Evolutionary conservation across 495 filamentous ascomycete genomes (phyloP), one percentile per base, ranked within the genome.

Genomic region (Neurospora sp.): DNA sequence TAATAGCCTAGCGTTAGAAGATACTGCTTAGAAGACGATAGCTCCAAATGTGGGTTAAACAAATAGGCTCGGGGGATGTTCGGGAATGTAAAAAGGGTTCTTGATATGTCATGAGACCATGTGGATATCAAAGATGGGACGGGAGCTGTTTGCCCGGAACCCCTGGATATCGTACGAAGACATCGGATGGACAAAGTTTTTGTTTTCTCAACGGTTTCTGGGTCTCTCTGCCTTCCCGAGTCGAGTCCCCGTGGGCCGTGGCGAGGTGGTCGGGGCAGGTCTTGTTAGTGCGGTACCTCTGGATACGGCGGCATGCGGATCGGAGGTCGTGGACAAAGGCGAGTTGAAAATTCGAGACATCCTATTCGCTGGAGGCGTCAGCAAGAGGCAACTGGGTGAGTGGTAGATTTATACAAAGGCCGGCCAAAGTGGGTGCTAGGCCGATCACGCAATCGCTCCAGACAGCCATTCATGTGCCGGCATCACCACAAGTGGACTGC

Each of bases 381-480:
- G 69, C 76, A 76, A 70, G 77, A 75, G 75, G 70, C 74, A 70
- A 73, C 71, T 76, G 68, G 75, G 74, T 72, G 72, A 68, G 71
- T 27, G 31, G 69, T 65, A 71, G 69, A 53, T 27, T 61, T 61
- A 61, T 61, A 61, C 53, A 61, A 61, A 61, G 27, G 27, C 12
- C 48, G 53, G 53, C 53, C 53, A 61, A 61, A 61, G 53, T 61
- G 53, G 53, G 53, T 61, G 53, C 74, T 78, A 80, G 75, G 53
- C 73, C 74, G 79, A 80, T 80, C 78, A 79, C 79, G 79, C 78
- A 78, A 80, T 80, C 79, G 79, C 70, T 69, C 74, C 53, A 35
- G 53, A 31, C 53, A 61, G 53, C 53, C 53, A 61, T 61, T 61
- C 53, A 61, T 61, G 53, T 61, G 53, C 53, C 53, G 27, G 53